These are phyloP conservation scores for Castanea mollissima DNA, from an alignment of 306 rosid species.

Conservation along the genomic window DNA sequence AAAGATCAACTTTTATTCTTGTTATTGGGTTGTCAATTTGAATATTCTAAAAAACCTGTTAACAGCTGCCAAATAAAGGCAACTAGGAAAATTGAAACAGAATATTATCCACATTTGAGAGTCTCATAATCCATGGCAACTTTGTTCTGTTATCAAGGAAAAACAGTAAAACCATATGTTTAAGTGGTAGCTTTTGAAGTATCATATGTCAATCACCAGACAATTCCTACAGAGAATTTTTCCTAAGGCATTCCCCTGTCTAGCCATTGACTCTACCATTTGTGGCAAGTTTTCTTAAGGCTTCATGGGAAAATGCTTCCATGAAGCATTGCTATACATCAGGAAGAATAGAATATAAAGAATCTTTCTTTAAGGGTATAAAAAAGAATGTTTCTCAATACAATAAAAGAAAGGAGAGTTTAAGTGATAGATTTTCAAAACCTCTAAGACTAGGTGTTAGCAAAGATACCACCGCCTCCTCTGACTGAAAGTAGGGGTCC, in stretches of 20 bases:
- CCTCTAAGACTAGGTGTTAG: slow-evolving; percentile 37
- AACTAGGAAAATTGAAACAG: neutral
- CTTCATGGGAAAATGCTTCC: slow-evolving; percentile 2
- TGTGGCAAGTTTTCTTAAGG: slow-evolving; percentile 1
- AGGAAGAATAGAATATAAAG: neutral
- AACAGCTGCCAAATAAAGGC: neutral
- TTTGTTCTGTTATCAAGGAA: neutral
- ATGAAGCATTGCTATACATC: slow-evolving; percentile 26
- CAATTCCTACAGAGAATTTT: neutral
- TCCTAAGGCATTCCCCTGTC: neutral
- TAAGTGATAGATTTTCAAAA: slow-evolving; percentile 16
- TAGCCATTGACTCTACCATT: slow-evolving; percentile 7
- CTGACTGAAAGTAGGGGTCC: slow-evolving; percentile 62
- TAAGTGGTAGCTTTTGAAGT: neutral
- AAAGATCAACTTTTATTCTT: neutral
- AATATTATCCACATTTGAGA: neutral
- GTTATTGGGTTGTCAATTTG: neutral
- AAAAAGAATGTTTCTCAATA: slow-evolving; percentile 19
- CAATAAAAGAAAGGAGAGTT: slow-evolving; percentile 24
- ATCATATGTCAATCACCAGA: slow-evolving; percentile 7
- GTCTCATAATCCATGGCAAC: neutral
- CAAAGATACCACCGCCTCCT: slow-evolving; percentile 51
- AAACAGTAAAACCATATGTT: neutral
- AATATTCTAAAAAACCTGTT: neutral
- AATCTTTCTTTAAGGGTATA: slow-evolving; percentile 13